phyloP scores from a whole-genome alignment of 2,329 filamentous ascomycete species.

The Aspergillus fumigatiaffinis region DNA sequence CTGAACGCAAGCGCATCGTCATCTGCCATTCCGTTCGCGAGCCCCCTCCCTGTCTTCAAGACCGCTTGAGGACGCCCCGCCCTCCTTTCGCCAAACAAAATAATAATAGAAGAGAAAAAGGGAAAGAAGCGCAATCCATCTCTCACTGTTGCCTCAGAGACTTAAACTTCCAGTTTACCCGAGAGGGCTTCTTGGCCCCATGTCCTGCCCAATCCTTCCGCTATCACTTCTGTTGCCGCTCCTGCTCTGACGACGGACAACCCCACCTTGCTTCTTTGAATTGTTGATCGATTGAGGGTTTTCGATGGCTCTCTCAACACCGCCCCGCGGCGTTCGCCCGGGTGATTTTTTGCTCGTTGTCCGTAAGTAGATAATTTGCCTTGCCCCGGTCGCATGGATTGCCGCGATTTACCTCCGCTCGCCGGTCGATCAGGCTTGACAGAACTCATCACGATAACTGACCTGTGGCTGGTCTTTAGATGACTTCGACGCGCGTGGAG shows the following conservation, averaged over 20 bases:
- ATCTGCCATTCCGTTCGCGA: neutral
- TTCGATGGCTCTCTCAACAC: slow-evolving; percentile 32
- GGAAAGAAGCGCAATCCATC: neutral
- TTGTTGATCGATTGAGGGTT: slow-evolving; percentile 6
- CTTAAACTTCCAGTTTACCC: slow-evolving; percentile 6
- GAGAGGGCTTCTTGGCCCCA: slow-evolving; percentile 25
- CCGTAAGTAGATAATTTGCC: slow-evolving; percentile 34
- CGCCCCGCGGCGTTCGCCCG: slow-evolving; percentile 35
- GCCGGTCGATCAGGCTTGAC: slow-evolving; percentile 14
- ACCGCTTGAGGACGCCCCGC: neutral
- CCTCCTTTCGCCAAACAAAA: neutral
- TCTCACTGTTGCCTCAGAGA: neutral
- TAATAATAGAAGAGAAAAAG: neutral
- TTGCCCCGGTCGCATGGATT: slow-evolving; percentile 7
- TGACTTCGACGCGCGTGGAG: slow-evolving; percentile 86
- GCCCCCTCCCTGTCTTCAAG: neutral
- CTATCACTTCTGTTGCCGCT: slow-evolving; percentile 10
- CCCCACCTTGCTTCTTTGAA: slow-evolving; percentile 1
- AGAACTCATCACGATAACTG: slow-evolving; percentile 11
- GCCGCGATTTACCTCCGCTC: neutral
- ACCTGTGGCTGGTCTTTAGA: slow-evolving; percentile 52
- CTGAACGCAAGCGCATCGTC: neutral
- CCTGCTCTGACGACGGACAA: slow-evolving; percentile 1
- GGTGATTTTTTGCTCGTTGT: slow-evolving; percentile 44
- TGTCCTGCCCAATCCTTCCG: slow-evolving; percentile 26